Evolutionary conservation across 306 rosid genomes (phyloP), one percentile per base, ranked within the genome.

Genomic region (Begonia fuchsioides): DNA sequence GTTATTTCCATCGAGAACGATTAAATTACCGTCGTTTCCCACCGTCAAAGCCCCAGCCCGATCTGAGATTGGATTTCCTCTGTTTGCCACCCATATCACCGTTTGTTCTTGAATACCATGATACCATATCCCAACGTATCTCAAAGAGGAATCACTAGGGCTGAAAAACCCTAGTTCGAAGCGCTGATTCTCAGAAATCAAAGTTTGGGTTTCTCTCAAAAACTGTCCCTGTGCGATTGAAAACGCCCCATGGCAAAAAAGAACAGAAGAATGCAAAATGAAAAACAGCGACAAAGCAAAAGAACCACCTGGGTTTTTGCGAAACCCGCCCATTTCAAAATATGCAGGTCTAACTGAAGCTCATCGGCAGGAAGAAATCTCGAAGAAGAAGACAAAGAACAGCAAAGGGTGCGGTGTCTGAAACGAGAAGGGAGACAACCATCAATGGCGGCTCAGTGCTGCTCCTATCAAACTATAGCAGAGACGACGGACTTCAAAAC

Each of bases 101-200:
- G 71, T 1, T 0, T 8, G 19, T 5, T 45, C 67, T 0, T 79
- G 51, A 48, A 73, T 26, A 39, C 59, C 65, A 58, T 56, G 19
- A 64, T 80, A 80, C 85, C 93, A 74, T 44, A 83, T 77, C 2
- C 96, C 96, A 8, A 87, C 73, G 59, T 77, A 87, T 13, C 87
- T 69, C 1, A 8, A 51, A 3, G 70, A 15, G 5, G 87, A 57
- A 38, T 69, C 62, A 1, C 5, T 54, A 0, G 52, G 59, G 58
- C 64, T 38, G 71, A 87, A 87, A 78, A 87, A 87, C 5, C 96
- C 93, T 59, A 87, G 61, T 4, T 56, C 63, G 57, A 80, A 87
- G 47, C 17, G 54, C 41, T 58, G 19, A 0, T 26, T 49, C 0
- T 39, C 48, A 0, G 94, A 87, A 0, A 65, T 57, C 32, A 87